Evolutionary conservation across 495 filamentous ascomycete species (phyloP).

Genomic region (Podospora pseudopauciseta): DNA sequence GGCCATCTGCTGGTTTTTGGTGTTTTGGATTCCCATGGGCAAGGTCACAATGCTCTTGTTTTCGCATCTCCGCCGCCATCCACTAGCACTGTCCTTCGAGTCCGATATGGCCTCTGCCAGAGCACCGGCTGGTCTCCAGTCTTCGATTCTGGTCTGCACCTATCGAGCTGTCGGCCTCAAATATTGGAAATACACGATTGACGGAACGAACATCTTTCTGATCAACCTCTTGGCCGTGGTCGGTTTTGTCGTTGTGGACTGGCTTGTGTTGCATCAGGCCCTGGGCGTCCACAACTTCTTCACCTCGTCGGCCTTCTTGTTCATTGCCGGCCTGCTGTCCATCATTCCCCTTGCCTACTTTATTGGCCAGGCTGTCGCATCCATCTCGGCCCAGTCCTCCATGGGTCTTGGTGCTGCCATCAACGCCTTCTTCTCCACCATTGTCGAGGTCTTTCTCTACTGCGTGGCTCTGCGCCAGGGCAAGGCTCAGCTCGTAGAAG

Average conservation of each 20-base stretch:
- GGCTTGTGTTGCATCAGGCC: constrained; percentile 65
- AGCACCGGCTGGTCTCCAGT: constrained; percentile 61
- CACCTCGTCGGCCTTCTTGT: constrained; percentile 79
- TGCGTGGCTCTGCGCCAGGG: constrained; percentile 91
- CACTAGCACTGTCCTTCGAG: constrained; percentile 88
- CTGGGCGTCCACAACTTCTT: constrained; percentile 66
- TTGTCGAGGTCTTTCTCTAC: constrained; percentile 98
- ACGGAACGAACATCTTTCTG: constrained; percentile 97
- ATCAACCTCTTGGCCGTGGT: constrained; percentile 94
- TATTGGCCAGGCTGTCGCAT: constrained; percentile 98
- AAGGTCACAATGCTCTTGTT: constrained; percentile 88
- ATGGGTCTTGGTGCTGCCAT: constrained; percentile 99
- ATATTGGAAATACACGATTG: constrained; percentile 99
- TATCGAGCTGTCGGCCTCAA: constrained; percentile 91
- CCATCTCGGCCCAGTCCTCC: constrained; percentile 96
- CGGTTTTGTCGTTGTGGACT: constrained; percentile 89
- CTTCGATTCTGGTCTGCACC: constrained; percentile 90
- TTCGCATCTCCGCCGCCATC: constrained; percentile 88
- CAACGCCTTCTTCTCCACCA: constrained; percentile 98
- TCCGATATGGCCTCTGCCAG: constrained; percentile 76
- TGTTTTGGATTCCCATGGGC: constrained; percentile 98
- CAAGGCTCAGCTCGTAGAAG: constrained; percentile 90
- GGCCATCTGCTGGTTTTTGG: constrained; percentile 86
- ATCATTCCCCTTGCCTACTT: constrained; percentile 99
- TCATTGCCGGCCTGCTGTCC: constrained; percentile 77